These are phyloP conservation scores for Talaromyces stipitatus DNA, from an alignment of 495 filamentous ascomycete genomes.

Conservation along the genomic window DNA sequence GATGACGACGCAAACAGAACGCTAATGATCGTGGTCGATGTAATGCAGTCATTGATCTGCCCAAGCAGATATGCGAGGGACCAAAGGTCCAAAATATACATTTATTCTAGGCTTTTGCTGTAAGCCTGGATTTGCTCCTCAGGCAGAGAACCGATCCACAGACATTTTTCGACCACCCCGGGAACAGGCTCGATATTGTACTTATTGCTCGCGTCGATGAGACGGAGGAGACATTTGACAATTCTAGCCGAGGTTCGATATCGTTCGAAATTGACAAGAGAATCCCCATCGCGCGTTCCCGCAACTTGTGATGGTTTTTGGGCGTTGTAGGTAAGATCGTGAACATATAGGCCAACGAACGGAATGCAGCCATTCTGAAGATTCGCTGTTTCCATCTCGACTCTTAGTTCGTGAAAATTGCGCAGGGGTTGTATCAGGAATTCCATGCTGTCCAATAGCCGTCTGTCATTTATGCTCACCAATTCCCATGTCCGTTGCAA, in stretches of 20 bases:
- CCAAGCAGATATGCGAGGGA: background rate
- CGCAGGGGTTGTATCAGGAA: conserved; percentile 73
- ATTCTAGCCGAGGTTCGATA: conserved; percentile 85
- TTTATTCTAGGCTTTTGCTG: conserved; percentile 48
- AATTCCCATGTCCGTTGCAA: conserved; percentile 75
- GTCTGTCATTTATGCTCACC: conserved; percentile 61
- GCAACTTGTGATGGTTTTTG: conserved; percentile 70
- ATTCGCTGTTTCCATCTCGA: conserved; percentile 80
- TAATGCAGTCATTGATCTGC: background rate
- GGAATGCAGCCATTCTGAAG: conserved; percentile 87
- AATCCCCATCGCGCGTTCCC: conserved; percentile 51
- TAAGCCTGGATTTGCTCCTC: conserved; percentile 71
- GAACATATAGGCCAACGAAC: conserved; percentile 90
- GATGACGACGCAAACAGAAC: too few species aligned
- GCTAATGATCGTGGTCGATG: background rate
- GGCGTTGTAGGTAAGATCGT: conserved; percentile 93
- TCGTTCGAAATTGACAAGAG: conserved; percentile 91
- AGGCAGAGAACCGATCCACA: conserved; percentile 86
- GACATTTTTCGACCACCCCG: conserved; percentile 78
- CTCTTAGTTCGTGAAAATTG: conserved; percentile 84
- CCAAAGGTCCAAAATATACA: background rate
- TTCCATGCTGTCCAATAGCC: conserved; percentile 74
- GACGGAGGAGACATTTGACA: conserved; percentile 81
- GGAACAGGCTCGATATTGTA: conserved; percentile 82
- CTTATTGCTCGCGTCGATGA: conserved; percentile 87